Evolutionary conservation across 2,329 filamentous ascomycete species (phyloP).

Genomic region (Aspergillus ustus): DNA sequence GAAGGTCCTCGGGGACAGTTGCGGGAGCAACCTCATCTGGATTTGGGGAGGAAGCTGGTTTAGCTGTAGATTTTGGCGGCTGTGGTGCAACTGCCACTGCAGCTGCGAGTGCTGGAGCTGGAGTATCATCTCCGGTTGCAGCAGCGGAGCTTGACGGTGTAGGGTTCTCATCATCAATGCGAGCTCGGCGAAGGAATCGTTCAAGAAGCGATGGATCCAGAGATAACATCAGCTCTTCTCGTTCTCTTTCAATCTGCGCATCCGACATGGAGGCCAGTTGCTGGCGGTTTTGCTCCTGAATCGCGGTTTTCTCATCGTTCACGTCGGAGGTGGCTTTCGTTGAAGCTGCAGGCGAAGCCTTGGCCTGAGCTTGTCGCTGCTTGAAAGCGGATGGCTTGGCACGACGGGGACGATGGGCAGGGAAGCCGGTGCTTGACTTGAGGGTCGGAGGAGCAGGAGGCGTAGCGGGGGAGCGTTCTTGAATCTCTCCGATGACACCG

Average conservation of each 20-base stretch:
- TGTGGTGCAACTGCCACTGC: neutral
- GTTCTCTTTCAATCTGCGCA: conserved; percentile 79
- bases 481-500: conserved; percentile 71
- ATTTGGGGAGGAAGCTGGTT: neutral
- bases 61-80: conserved; percentile 6
- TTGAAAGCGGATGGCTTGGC: conserved; percentile 77
- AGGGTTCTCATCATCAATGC: conserved; percentile 66
- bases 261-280: conserved; percentile 77
- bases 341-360: conserved; percentile 12
- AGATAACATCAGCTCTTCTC: conserved; percentile 76
- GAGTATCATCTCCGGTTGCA: conserved; percentile 7
- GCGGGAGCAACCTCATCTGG: conserved; percentile 43
- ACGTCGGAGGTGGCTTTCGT: neutral
- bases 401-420: conserved; percentile 77
- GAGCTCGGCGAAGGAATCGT: conserved; percentile 74
- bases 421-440: conserved; percentile 79
- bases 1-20: conserved; percentile 43
- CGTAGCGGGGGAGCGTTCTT: conserved; percentile 69
- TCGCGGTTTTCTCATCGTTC: conserved; percentile 67
- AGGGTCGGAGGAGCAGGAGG: conserved; percentile 46
- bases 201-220: conserved; percentile 78
- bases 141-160: conserved; percentile 9
- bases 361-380: conserved; percentile 53
- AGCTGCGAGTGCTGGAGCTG: no score
- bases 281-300: conserved; percentile 81